Evolutionary conservation across 2,329 filamentous ascomycete species (phyloP).

Genomic region (Aureobasidium sp.): DNA sequence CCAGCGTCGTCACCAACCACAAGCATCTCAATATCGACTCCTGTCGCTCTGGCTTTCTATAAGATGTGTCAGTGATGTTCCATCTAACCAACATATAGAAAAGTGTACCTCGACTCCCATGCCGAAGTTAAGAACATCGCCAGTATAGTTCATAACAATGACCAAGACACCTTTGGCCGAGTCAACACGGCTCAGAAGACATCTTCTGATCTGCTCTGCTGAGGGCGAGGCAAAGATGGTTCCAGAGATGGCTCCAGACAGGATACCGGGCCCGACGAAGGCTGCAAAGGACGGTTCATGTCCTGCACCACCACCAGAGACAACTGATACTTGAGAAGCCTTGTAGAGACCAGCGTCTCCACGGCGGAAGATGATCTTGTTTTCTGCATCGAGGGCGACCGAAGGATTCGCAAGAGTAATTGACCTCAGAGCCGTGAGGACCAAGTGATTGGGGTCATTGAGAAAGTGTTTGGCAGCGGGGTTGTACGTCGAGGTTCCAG

Average conservation of each 20-base stretch:
- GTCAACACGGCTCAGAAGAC: conserved; percentile 64
- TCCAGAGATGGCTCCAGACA: conserved; percentile 74
- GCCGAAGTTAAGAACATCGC: conserved; percentile 28
- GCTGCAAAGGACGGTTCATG: conserved; percentile 83
- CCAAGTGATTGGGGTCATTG: conserved; percentile 70
- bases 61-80: conserved; percentile 56
- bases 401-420: conserved; percentile 79
- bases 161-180: conserved; percentile 67
- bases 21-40: conserved; percentile 74
- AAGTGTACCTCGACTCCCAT: background rate
- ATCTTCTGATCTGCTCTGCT: conserved; percentile 72
- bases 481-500: conserved; percentile 7
- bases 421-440: conserved; percentile 65
- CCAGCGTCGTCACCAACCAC: conserved; percentile 89
- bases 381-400: conserved; percentile 63
- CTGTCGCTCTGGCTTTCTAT: conserved; percentile 58
- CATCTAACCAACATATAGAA: conserved; percentile 27
- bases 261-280: conserved; percentile 73
- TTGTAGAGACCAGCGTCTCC: conserved; percentile 35
- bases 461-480: conserved; percentile 67
- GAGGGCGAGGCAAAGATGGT: conserved; percentile 78
- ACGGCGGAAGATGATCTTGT: conserved; percentile 77
- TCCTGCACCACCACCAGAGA: conserved; percentile 82
- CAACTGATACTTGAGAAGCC: conserved; percentile 59
- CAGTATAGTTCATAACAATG: conserved; percentile 72